Evolutionary conservation across 75 land plant species (phyloP), one percentile per base, ranked within the genome.

Genomic region (Adiantum capillusveneris): DNA sequence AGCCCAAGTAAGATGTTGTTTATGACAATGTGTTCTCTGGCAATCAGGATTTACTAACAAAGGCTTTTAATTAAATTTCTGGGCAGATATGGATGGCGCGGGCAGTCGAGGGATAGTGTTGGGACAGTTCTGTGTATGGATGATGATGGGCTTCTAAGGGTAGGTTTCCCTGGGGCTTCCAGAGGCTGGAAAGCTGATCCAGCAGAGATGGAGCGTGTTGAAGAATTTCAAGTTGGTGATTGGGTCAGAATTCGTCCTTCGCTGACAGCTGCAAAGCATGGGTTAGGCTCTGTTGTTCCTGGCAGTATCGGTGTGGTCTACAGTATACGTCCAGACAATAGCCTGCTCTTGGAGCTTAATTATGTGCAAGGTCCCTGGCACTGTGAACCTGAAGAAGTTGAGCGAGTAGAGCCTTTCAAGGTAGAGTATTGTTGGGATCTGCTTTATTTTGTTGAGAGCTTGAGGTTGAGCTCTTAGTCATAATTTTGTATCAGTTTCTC

Each of bases 101-200:
- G 85, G 11, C 87, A 86, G 50, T 79, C 93, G 44, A 81, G 92
- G 36, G 92, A 90, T 39, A 90, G 96, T 57, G 74, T 84, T 65
- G 96, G 96, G 30, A 90, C 96, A 39, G 92, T 90, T 31, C 68
- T 90, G 2, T 87, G 96, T 71, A 80, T 90, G 53, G 91, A 90
- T 69, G 96, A 90, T 67, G 96, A 90, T 81, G 96, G 96, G 19
- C 81, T 87, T 28, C 60, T 90, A 18, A 78, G 91, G 41, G 87
- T 90, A 63, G 96, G 96, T 0, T 90, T 87, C 67, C 96, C 96
- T 53, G 92, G 96, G 59, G 96, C 96, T 37, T 90, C 96, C 11
- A 71, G 96, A 31, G 96, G 96, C 25, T 90, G 96, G 96, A 86
- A 88, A 62, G 96, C 96, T 64, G 96, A 90, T 77, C 96, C 96